Base-by-base conservation (phyloP, 1,284 basidiomycete species). In the Leccinum proliferum region DNA sequence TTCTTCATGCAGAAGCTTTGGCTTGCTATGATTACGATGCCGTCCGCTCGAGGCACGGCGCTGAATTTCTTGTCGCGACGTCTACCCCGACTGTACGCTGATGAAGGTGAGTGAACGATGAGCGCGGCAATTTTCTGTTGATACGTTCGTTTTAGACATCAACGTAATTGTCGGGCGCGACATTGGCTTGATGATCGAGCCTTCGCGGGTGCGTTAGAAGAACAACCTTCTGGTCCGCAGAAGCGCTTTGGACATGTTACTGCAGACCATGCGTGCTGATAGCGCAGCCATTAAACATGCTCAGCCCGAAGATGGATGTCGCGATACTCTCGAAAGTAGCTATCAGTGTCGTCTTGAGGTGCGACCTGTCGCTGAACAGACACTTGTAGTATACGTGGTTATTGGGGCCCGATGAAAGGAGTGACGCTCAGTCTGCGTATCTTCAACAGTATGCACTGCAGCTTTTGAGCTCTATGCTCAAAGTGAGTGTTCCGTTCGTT, bases 1-100 rank as follows among this genome's bases (percentile, higher is more conserved):
- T 98, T 96, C 79, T 98, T 98, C 80, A 85, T 97, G 67, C 94
- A 98, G 74, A 98, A 94, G 68, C 81, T 98, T 48, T 98, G 96
- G 92, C 82, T 98, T 29, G 85, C 93, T 59, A 90, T 98, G 82
- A 82, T 98, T 62, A 96, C 94, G 0, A 89, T 90, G n/a, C 90
- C 95, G 0, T 82, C 87, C 7, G 89, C 92, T 12, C 87, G 97
- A 48, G 90, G 93, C 18, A 90, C 94, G 0, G 88, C 95, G 0
- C 79, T 98, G 46, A 96, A 94, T 74, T 95, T 93, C 72, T 83
- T 99, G 15, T 81, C 89, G 10, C 85, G 92, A 21, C 83, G 93
- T 37, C 75, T 98, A 68, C 91, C 93, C 9, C 82, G 79, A 41
- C 72, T 90, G 55, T 83, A 86, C 66, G 78, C 83, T 1, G 82